Evolutionary conservation across 2,329 filamentous ascomycete genomes (phyloP).

Genomic region (Arthrobotrys entomopaga): DNA sequence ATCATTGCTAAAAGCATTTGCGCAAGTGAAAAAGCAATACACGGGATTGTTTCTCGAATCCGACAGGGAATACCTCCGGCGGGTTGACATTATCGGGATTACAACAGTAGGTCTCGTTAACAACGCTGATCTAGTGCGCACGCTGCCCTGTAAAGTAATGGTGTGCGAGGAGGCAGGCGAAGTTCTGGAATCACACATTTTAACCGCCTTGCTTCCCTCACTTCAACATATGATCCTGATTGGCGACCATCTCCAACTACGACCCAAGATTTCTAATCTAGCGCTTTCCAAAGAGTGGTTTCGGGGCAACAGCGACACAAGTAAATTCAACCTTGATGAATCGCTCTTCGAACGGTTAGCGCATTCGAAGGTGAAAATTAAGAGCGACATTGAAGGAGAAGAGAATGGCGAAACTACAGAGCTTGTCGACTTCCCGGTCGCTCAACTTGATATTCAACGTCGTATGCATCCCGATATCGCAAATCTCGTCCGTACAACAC

Average conservation of each 20-base stretch:
- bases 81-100: slow-evolving; percentile 66
- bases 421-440: slow-evolving; percentile 59
- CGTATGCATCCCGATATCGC: slow-evolving; percentile 75
- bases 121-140: slow-evolving; percentile 66
- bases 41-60: slow-evolving; percentile 59
- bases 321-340: slow-evolving; percentile 67
- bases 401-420: slow-evolving; percentile 58
- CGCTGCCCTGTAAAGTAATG: slow-evolving; percentile 68
- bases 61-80: slow-evolving; percentile 63
- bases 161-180: slow-evolving; percentile 77
- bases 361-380: slow-evolving; percentile 36
- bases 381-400: not conserved
- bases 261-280: slow-evolving; percentile 70
- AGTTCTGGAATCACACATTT: slow-evolving; percentile 72
- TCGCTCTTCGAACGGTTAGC: slow-evolving; percentile 72
- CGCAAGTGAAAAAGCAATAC: slow-evolving; percentile 22
- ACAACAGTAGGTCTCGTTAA: slow-evolving; percentile 71
- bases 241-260: slow-evolving; percentile 72
- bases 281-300: slow-evolving; percentile 67
- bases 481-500: slow-evolving; percentile 67
- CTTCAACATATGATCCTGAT: slow-evolving; percentile 73
- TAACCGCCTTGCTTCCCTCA: slow-evolving; percentile 70
- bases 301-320: slow-evolving; percentile 65
- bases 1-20: slow-evolving; percentile 6
- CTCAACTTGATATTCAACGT: slow-evolving; percentile 69